Conservation (phyloP, 495 filamentous ascomycete genomes). For the Penicillium manginii region DNA sequence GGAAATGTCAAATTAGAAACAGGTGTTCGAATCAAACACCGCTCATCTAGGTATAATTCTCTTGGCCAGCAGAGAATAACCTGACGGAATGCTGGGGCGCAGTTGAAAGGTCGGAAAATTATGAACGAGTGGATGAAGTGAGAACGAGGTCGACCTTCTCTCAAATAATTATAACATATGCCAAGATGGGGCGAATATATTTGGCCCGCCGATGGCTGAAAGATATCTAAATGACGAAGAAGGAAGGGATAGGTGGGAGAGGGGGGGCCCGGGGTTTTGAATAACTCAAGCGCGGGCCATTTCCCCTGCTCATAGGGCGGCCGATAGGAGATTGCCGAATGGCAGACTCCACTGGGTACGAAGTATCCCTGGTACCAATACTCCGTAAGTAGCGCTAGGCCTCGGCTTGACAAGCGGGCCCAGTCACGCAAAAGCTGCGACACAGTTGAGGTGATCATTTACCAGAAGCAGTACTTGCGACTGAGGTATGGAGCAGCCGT, state of each 20-base stretch:
- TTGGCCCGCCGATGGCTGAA: constrained; percentile 11
- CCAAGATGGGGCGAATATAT: constrained; percentile 12
- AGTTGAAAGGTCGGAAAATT: neutral
- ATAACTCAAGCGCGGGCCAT: constrained; percentile 9
- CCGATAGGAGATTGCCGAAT: constrained; percentile 19
- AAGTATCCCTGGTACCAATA: constrained; percentile 6
- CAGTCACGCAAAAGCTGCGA: constrained; percentile 1
- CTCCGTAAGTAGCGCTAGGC: constrained; percentile 3
- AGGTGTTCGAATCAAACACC: constrained; percentile 10
- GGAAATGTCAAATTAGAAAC: neutral
- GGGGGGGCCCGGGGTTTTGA: constrained; percentile 22
- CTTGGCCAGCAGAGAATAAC: constrained; percentile 19
- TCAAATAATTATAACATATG: constrained; percentile 8
- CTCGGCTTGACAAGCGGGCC: constrained; percentile 18
- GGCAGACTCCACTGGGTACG: constrained; percentile 5
- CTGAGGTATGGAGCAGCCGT: neutral
- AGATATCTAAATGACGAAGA: constrained; percentile 10
- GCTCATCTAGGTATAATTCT: constrained; percentile 18
- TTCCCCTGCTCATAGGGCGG: constrained; percentile 13
- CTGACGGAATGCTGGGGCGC: constrained; percentile 16
- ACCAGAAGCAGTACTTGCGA: constrained; percentile 4
- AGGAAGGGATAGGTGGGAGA: constrained; percentile 12
- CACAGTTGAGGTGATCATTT: constrained; percentile 12
- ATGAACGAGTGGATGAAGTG: constrained; percentile 14
- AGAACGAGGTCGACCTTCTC: neutral